These are phyloP conservation scores for Oropetium thomaeum DNA, from an alignment of 176 grass and related monocot genomes.

Conservation along the genomic window DNA sequence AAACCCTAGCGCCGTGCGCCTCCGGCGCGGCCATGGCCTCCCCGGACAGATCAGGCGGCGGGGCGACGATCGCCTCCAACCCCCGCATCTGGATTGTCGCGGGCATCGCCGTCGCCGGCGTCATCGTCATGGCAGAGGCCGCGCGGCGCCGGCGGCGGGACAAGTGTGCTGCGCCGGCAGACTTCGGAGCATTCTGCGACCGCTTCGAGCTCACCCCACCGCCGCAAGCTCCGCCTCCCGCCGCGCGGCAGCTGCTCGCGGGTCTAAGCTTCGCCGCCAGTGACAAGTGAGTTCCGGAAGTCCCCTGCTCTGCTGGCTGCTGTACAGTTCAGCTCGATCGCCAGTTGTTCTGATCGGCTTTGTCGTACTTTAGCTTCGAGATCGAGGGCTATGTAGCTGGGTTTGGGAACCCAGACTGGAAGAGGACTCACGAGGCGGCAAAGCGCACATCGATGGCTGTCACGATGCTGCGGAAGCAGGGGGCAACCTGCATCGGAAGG, in stretches of 20 bases:
- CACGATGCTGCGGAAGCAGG: slow-evolving; percentile 66
- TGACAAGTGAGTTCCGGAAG: slow-evolving; percentile 58
- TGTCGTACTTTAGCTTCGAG: slow-evolving; percentile 57
- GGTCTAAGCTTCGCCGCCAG: slow-evolving; percentile 80
- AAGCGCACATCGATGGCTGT: slow-evolving; percentile 56
- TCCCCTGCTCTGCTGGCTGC: not conserved
- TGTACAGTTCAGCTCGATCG: slow-evolving; percentile 2
- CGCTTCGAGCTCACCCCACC: slow-evolving; percentile 56
- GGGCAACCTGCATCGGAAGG: slow-evolving; percentile 67
- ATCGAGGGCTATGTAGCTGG: slow-evolving; percentile 80
- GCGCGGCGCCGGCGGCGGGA: slow-evolving; percentile 48
- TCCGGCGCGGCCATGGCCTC: slow-evolving; percentile 34
- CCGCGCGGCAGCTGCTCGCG: slow-evolving; percentile 49
- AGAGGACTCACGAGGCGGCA: slow-evolving; percentile 62
- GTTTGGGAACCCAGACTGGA: slow-evolving; percentile 95
- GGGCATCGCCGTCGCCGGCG: slow-evolving; percentile 74
- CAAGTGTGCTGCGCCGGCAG: slow-evolving; percentile 8
- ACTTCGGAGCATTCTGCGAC: slow-evolving; percentile 66
- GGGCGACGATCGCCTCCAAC: not conserved
- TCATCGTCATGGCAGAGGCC: slow-evolving; percentile 72
- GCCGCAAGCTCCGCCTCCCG: slow-evolving; percentile 70
- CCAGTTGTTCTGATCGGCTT: slow-evolving; percentile 7
- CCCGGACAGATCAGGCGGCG: slow-evolving; percentile 32
- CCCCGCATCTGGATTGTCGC: slow-evolving; percentile 63
- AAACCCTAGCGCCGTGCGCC: slow-evolving; percentile 55